Evolutionary conservation across 2,329 filamentous ascomycete genomes (phyloP).

Genomic region (Albophoma yamanashiensis): DNA sequence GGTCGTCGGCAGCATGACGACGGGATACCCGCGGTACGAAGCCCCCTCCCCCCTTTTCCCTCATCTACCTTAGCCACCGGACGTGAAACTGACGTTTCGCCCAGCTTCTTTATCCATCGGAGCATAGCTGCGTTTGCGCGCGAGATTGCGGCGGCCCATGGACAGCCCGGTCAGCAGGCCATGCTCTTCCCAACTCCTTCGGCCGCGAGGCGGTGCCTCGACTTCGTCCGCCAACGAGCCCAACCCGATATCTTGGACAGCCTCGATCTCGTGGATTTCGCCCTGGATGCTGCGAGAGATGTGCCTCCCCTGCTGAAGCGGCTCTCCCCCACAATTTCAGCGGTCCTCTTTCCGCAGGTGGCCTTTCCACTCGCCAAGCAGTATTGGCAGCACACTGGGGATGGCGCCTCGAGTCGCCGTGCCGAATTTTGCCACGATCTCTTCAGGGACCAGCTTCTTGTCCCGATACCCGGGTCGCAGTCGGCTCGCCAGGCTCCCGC

Average conservation of each 20-base stretch:
- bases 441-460: slow-evolving; percentile 55
- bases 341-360: slow-evolving; percentile 60
- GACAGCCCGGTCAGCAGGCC: slow-evolving; percentile 51
- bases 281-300: slow-evolving; percentile 44
- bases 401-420: slow-evolving; percentile 81
- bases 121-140: slow-evolving; percentile 64
- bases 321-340: slow-evolving; percentile 51
- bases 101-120: slow-evolving; percentile 87
- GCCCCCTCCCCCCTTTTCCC: slow-evolving; percentile 2
- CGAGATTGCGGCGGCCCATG: slow-evolving; percentile 56
- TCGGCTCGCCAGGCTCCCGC: slow-evolving; percentile 15
- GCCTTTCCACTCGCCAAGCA: slow-evolving; percentile 70
- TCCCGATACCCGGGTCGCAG: slow-evolving; percentile 16
- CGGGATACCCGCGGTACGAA: slow-evolving; percentile 75
- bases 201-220: slow-evolving; percentile 60
- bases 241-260: slow-evolving; percentile 36
- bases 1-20: slow-evolving; percentile 77
- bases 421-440: slow-evolving; percentile 80
- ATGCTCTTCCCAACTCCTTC: slow-evolving; percentile 72
- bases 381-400: slow-evolving; percentile 95
- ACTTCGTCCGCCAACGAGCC: slow-evolving; percentile 57
- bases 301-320: slow-evolving; percentile 39
- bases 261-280: slow-evolving; percentile 50
- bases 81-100: not conserved
- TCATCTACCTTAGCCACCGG: not conserved